Conservation (phyloP, 306 rosid genomes). For the Pyrus bretschneideri region DNA sequence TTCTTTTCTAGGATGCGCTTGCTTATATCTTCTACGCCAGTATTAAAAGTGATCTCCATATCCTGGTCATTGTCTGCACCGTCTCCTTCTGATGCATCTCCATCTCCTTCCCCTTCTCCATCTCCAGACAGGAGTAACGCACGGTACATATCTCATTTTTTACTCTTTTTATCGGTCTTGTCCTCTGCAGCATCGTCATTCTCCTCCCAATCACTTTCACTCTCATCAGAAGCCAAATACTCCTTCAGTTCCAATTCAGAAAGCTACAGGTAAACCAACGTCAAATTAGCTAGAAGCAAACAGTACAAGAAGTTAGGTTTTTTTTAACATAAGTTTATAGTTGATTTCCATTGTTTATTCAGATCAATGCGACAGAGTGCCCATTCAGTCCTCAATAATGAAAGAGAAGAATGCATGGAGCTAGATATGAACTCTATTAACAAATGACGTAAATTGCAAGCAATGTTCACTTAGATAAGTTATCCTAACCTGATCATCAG, state of each 20-base stretch:
- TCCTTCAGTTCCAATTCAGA: slow-evolving; percentile 67
- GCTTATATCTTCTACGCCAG: slow-evolving; percentile 82
- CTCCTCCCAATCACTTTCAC: slow-evolving; percentile 54
- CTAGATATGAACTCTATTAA: neutral
- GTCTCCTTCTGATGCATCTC: slow-evolving; percentile 44
- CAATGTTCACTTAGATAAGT: neutral
- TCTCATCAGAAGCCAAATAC: slow-evolving; percentile 64
- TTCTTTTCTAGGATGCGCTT: slow-evolving; percentile 75
- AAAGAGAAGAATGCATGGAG: neutral
- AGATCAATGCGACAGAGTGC: neutral
- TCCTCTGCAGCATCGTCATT: slow-evolving; percentile 34
- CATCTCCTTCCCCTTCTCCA: slow-evolving; percentile 4
- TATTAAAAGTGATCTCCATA: slow-evolving; percentile 92
- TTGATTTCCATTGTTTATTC: neutral
- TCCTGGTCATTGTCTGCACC: slow-evolving; percentile 44
- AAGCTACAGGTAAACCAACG: slow-evolving; percentile 36
- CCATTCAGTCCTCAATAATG: neutral
- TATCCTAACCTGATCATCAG: slow-evolving; percentile 61
- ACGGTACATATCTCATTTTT: slow-evolving; percentile 46
- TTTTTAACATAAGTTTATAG: neutral
- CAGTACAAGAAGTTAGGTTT: neutral
- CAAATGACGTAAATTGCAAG: neutral
- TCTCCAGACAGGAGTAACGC: slow-evolving; percentile 51
- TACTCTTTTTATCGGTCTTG: slow-evolving; percentile 34
- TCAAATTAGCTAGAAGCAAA: slow-evolving; percentile 10